Evolutionary conservation across 2,329 filamentous ascomycete species (phyloP).

Genomic region (Scytalidium lignicola): DNA sequence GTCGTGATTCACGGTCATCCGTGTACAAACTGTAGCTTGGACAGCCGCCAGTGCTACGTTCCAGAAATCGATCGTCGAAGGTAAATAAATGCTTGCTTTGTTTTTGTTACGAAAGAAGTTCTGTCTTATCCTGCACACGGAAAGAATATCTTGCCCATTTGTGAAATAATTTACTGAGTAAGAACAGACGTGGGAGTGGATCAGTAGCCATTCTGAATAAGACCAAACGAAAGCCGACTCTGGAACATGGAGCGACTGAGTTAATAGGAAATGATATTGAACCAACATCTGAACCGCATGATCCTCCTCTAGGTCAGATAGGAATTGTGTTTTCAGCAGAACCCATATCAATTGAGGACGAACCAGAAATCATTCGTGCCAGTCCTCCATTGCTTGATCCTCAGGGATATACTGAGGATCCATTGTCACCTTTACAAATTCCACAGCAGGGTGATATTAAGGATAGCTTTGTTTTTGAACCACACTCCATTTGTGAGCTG

Average conservation of each 20-base stretch:
- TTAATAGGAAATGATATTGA: neutral
- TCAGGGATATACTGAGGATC: neutral
- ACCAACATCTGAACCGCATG: neutral
- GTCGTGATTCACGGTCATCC: constrained; percentile 5
- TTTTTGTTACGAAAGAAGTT: constrained; percentile 5
- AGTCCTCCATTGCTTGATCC: neutral
- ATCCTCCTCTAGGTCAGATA: neutral
- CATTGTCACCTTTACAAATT: neutral
- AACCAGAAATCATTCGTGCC: neutral
- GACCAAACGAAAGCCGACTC: no score
- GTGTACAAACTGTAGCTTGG: constrained; percentile 15
- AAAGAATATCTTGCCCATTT: no score
- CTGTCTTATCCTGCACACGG: neutral
- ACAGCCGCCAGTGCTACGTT: neutral
- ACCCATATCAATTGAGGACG: neutral
- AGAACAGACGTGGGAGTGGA: no score
- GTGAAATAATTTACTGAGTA: no score
- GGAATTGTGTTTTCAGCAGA: neutral
- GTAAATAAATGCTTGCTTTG: neutral
- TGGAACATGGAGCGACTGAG: no score
- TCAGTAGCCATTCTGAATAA: no score
- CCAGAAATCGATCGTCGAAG: neutral
- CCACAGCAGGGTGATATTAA: neutral
- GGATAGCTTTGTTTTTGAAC: neutral
- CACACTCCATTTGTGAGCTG: neutral